phyloP scores from a whole-genome alignment of 2,329 filamentous ascomycete genomes.

The Ophiostoma australiae region DNA sequence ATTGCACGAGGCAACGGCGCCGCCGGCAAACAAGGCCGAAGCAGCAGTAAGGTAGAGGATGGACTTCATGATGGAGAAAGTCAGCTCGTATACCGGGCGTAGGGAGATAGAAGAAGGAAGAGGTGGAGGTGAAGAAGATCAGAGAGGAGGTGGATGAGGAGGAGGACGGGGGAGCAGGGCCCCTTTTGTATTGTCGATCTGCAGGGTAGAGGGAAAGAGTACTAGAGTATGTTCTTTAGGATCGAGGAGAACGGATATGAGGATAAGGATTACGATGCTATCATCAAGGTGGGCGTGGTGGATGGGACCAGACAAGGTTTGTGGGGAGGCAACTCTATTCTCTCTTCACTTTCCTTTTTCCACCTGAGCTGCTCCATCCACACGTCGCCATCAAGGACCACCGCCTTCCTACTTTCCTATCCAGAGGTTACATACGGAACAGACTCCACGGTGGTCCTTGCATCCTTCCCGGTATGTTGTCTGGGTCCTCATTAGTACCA shows the following conservation, averaged over 20 bases:
- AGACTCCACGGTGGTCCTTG: not conserved
- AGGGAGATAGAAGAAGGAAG: not conserved
- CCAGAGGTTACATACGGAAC: not conserved
- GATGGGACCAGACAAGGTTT: not conserved
- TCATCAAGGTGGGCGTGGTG: not conserved
- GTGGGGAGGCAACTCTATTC: not conserved
- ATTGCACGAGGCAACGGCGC: conserved; percentile 18
- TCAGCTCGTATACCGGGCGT: not conserved
- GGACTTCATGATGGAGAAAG: not conserved
- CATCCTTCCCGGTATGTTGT: not conserved
- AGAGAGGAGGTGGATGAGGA: not conserved
- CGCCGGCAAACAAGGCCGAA: not conserved
- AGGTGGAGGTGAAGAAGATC: not conserved
- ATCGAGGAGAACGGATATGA: not conserved
- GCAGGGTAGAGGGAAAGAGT: not conserved
- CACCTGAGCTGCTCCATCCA: not conserved
- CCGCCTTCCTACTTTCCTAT: not conserved
- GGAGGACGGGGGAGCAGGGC: not conserved
- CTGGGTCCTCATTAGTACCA: not conserved
- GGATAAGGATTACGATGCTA: conserved; percentile 12
- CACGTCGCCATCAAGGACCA: not conserved
- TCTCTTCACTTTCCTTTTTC: not conserved
- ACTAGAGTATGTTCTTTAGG: not conserved
- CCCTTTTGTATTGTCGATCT: conserved; percentile 11
- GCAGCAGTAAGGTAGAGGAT: not conserved